Conservation (phyloP, 257 asterid species). For the Gentiana macrophylla region DNA sequence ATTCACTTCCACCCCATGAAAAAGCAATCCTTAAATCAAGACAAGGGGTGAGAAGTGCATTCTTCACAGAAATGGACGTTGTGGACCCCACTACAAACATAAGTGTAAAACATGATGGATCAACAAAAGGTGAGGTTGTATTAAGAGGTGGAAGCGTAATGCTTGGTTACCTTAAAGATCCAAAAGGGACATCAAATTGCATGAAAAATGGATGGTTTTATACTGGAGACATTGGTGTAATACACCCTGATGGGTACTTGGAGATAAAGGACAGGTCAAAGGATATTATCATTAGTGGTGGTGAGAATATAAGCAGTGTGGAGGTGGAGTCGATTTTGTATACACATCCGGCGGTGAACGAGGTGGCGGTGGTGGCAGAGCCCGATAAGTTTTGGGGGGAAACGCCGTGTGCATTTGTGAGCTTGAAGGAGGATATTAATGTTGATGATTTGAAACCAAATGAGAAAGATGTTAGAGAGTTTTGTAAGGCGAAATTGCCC, state of each 20-base stretch:
- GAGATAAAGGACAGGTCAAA: constrained; percentile 11
- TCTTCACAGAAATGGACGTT: constrained; percentile 5
- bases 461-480: constrained; percentile 5
- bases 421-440: not conserved
- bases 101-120: constrained; percentile 2
- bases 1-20: not conserved
- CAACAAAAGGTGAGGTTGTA: constrained; percentile 1
- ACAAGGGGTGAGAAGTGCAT: constrained; percentile 9
- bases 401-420: constrained; percentile 9
- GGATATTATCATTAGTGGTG: constrained; percentile 11
- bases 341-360: constrained; percentile 4
- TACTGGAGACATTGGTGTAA: constrained; percentile 4
- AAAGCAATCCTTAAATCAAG: constrained; percentile 9
- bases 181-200: constrained; percentile 4
- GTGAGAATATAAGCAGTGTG: constrained; percentile 9
- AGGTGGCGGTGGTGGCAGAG: constrained; percentile 11
- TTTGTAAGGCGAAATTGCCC: constrained; percentile 2
- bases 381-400: constrained; percentile 8
- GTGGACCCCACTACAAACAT: not conserved
- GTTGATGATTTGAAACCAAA: not conserved
- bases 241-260: constrained; percentile 10
- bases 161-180: constrained; percentile 3
- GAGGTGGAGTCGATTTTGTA: constrained; percentile 10
- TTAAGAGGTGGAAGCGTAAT: constrained; percentile 1
- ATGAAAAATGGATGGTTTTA: constrained; percentile 8